These are phyloP conservation scores for Kitagawia praeruptora DNA, from an alignment of 129 eudicot genomes.

Conservation along the genomic window DNA sequence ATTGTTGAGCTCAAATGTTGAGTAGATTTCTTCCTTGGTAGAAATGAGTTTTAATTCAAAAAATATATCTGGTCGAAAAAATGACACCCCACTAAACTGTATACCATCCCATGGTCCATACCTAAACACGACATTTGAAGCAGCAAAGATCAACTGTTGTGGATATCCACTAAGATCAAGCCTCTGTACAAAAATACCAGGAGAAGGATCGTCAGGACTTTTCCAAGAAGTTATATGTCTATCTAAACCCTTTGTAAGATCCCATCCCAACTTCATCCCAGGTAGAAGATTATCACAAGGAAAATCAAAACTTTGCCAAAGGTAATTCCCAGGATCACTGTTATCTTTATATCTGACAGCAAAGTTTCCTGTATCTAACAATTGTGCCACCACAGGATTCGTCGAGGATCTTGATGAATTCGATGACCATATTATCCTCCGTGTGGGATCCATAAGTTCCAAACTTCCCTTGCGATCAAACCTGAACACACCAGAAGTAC, in stretches of 20 bases:
- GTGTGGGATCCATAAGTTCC: background rate
- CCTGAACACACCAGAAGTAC: constrained; percentile 17
- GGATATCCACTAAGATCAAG: constrained; percentile 26
- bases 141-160: constrained; percentile 12
- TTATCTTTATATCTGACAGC: constrained; percentile 16
- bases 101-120: constrained; percentile 26
- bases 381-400: constrained; percentile 13
- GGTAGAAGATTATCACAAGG: constrained; percentile 23
- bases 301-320: constrained; percentile 31
- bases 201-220: constrained; percentile 25
- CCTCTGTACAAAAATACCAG: constrained; percentile 3
- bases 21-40: constrained; percentile 16
- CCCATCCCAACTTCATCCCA: constrained; percentile 27
- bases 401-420: constrained; percentile 5
- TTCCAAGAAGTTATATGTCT: constrained; percentile 16
- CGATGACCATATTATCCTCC: constrained; percentile 19
- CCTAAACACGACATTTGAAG: background rate
- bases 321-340: background rate
- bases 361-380: constrained; percentile 24
- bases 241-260: constrained; percentile 18
- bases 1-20: background rate
- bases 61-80: constrained; percentile 2
- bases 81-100: constrained; percentile 10
- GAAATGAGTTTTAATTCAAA: background rate
- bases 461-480: constrained; percentile 9